Evolutionary conservation across 2,329 filamentous ascomycete genomes (phyloP).

Genomic region (Westerdykella sp.): DNA sequence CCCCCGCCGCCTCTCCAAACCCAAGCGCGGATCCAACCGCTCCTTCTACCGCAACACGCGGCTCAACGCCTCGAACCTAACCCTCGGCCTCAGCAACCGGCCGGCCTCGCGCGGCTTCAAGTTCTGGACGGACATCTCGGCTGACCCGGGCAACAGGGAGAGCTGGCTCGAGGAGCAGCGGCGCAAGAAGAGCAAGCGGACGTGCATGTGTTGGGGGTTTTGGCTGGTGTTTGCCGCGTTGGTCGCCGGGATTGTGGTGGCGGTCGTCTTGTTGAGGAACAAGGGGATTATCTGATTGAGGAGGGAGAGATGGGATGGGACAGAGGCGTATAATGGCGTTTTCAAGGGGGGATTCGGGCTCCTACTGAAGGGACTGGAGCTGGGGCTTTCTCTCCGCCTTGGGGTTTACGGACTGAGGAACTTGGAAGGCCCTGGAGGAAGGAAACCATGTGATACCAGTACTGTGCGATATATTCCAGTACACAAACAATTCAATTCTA

Average conservation of each 20-base stretch:
- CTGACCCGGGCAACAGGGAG: constrained; percentile 38
- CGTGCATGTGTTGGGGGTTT: constrained; percentile 45
- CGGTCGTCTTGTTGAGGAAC: constrained; percentile 41
- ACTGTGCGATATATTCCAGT: neutral
- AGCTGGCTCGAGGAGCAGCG: constrained; percentile 50
- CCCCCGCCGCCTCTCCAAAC: neutral
- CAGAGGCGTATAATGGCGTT: neutral
- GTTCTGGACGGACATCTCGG: constrained; percentile 28
- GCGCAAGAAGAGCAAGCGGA: constrained; percentile 43
- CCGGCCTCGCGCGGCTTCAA: constrained; percentile 21
- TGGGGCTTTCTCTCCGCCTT: neutral
- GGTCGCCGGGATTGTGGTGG: constrained; percentile 41
- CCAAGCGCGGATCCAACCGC: neutral
- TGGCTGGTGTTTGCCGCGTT: constrained; percentile 44
- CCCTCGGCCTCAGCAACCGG: constrained; percentile 20
- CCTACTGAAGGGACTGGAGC: neutral
- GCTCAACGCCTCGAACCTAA: constrained; percentile 15
- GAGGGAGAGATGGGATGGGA: constrained; percentile 38
- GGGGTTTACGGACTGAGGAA: too few relatives aligned
- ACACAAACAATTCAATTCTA: neutral
- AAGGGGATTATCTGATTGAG: constrained; percentile 47
- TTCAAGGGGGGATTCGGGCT: neutral
- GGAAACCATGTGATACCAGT: neutral
- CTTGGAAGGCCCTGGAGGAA: too few relatives aligned
- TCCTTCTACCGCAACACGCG: constrained; percentile 7